These are phyloP conservation scores for Alternaria brassicicola DNA, from an alignment of 2,329 filamentous ascomycete species.

Conservation along the genomic window DNA sequence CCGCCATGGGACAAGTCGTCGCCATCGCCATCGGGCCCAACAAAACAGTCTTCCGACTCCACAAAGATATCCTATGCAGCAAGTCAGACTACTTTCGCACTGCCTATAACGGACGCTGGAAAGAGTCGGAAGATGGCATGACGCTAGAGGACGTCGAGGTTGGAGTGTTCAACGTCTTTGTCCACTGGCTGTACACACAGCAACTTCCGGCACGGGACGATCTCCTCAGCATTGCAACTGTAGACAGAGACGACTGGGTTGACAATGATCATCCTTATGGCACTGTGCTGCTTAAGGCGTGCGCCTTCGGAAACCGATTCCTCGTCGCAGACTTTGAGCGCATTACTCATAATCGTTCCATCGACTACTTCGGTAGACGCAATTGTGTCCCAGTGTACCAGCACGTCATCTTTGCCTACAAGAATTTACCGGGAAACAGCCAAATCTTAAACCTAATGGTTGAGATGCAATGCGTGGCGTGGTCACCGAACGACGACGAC, in stretches of 20 bases:
- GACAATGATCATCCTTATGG: neutral
- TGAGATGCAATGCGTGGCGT: neutral
- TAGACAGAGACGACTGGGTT: too few species aligned
- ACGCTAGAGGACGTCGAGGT: neutral
- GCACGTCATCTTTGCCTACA: neutral
- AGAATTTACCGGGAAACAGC: neutral
- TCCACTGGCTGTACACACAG: neutral
- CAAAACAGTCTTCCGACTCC: neutral
- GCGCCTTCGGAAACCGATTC: neutral
- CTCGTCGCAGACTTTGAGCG: neutral
- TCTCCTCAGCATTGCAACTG: too few species aligned
- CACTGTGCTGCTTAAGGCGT: neutral
- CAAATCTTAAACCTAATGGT: neutral
- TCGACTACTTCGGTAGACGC: neutral
- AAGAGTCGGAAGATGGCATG: neutral
- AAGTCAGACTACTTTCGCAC: neutral
- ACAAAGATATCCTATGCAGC: neutral
- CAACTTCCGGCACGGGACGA: neutral
- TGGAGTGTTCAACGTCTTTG: neutral
- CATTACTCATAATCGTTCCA: neutral
- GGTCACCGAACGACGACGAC: neutral
- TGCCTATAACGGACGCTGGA: neutral
- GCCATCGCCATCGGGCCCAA: neutral
- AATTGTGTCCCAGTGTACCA: accelerated
- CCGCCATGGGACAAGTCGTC: neutral